Conservation (phyloP, 306 rosid genomes). For the Acacia confusa region DNA sequence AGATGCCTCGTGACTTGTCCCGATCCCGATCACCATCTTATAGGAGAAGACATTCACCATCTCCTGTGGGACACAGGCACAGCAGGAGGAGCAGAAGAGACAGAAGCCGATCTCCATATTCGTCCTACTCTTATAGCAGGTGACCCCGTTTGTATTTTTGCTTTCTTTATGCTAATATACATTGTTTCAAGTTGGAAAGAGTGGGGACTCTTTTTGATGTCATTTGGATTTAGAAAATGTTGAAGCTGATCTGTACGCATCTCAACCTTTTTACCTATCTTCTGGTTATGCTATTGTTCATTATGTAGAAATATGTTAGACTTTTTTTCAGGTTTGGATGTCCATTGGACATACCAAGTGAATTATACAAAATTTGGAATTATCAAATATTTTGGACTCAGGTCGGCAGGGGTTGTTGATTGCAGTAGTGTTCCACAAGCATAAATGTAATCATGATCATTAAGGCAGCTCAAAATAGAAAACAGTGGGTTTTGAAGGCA, state of each 20-base stretch:
- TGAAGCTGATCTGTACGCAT: conserved; percentile 35
- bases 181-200: conserved; percentile 25
- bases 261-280: conserved; percentile 34
- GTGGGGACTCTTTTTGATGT: conserved; percentile 37
- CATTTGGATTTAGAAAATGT: conserved; percentile 42
- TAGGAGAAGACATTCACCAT: conserved; percentile 79
- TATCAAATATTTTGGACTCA: background rate
- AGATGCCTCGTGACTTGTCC: conserved; percentile 91
- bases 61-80: conserved; percentile 70
- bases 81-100: conserved; percentile 81
- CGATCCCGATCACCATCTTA: conserved; percentile 84
- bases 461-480: background rate
- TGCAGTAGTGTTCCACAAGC: conserved; percentile 1
- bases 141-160: conserved; percentile 65
- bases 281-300: conserved; percentile 18
- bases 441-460: background rate
- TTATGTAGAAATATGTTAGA: conserved; percentile 17
- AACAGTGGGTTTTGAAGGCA: background rate
- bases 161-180: conserved; percentile 31
- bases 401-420: conserved; percentile 24
- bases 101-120: conserved; percentile 83
- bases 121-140: conserved; percentile 77
- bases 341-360: conserved; percentile 24
- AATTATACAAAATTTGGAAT: conserved; percentile 19
- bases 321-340: conserved; percentile 31